Base-by-base conservation (phyloP, 2,329 filamentous ascomycete species). In the Plenodomus lindquistii region DNA sequence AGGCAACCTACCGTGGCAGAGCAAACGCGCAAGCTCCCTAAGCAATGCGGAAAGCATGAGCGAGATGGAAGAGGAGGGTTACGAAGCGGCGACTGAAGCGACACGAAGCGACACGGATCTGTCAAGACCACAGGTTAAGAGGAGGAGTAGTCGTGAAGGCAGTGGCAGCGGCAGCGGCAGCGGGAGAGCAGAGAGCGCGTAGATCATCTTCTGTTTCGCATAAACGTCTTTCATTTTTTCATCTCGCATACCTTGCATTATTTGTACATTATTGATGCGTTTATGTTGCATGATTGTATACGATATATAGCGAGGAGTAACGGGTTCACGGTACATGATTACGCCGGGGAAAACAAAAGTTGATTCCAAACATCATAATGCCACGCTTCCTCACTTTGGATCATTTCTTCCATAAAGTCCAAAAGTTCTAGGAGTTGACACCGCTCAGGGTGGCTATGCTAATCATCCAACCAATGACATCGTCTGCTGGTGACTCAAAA, bases 1-100 rank as follows among this genome's bases (percentile, higher is more conserved):
- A 2, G 53, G 54, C 9, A 54, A 52, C 16, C 19, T 48, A 1
- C 58, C 57, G 2, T 65, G 66, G 53, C 62, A 66, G 42, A 65
- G 64, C n/a, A 71, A 67, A 40, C 34, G 69, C 4, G 60, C 60
- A 1, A 72, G 69, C 34, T 65, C 59, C 48, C 54, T 73, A 2
- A 72, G 67, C 18, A 70, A 54, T 9, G 56, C 59, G 1, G 63
- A 63, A 44, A 63, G 54, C 22, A 34, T 66, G 41, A 52, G 42
- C 16, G 53, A 48, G 10, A 18, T 41, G 37, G 48, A 45, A 2
- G 56, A 57, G 6, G 47, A 51, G 3, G 29, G 56, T n/a, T 45
- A 59, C 37, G 56, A 56, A 19, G 48, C 42, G 17, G 47, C 48
- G 15, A 37, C 19, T 2, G 47, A 44, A n/a, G 44, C 27, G 11